Conservation (phyloP, 495 filamentous ascomycete species). For the Penicillium soppii region DNA sequence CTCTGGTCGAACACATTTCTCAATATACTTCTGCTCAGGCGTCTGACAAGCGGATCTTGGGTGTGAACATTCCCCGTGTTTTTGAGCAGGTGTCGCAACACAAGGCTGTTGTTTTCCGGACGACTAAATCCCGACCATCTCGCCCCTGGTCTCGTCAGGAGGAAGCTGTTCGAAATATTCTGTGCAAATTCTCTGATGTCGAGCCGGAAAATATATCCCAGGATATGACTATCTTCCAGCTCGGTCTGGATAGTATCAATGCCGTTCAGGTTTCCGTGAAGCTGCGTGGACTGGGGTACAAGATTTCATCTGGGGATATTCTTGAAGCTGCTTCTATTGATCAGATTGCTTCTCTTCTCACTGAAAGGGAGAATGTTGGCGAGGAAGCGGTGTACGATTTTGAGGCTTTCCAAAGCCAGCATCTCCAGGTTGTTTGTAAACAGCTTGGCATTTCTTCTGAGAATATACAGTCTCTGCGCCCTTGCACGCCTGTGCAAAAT, state of each 20-base stretch:
- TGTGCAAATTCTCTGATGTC: conserved; percentile 54
- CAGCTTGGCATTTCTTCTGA: conserved; percentile 15
- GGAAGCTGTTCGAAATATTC: conserved; percentile 55
- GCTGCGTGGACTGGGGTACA: conserved; percentile 57
- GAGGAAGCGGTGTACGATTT: conserved; percentile 21
- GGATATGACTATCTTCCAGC: conserved; percentile 49
- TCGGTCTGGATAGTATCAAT: conserved; percentile 46
- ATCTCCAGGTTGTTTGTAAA: conserved; percentile 51
- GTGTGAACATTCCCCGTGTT: conserved; percentile 1
- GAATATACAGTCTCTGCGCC: conserved; percentile 30
- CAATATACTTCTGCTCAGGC: conserved; percentile 35
- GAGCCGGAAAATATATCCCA: conserved; percentile 47
- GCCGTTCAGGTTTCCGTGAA: conserved; percentile 61
- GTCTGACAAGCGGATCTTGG: conserved; percentile 20
- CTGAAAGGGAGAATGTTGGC: conserved; percentile 2
- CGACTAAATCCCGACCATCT: background rate
- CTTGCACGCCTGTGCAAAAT: conserved; percentile 71
- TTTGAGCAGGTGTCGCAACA: conserved; percentile 5
- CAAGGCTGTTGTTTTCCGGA: background rate
- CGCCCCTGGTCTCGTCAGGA: conserved; percentile 54
- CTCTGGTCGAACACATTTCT: conserved; percentile 41
- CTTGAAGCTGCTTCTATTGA: conserved; percentile 49
- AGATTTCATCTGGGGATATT: conserved; percentile 64
- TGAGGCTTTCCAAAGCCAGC: conserved; percentile 48
- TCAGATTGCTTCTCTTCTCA: conserved; percentile 27